phyloP scores from a whole-genome alignment of 2,329 filamentous ascomycete species.

The Verticillium klebahnii region DNA sequence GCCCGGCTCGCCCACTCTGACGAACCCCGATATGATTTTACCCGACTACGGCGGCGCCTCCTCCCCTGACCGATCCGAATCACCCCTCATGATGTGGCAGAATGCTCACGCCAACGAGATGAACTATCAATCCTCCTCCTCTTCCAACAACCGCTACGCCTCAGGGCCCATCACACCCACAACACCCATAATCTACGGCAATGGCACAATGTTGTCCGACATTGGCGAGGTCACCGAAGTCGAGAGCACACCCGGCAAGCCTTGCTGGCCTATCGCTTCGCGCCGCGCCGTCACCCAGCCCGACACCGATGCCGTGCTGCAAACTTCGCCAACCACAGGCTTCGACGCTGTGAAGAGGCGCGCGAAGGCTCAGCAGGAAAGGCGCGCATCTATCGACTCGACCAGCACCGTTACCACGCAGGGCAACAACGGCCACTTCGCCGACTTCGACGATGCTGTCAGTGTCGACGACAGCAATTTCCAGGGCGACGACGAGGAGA shows the following conservation, averaged over 20 bases:
- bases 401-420: constrained; percentile 56
- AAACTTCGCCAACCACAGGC: constrained; percentile 42
- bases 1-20: constrained; percentile 78
- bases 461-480: constrained; percentile 63
- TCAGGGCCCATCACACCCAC: constrained; percentile 44
- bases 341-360: constrained; percentile 40
- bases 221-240: constrained; percentile 55
- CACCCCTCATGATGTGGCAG: constrained; percentile 49
- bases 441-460: constrained; percentile 56
- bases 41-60: constrained; percentile 62
- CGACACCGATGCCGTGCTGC: constrained; percentile 28
- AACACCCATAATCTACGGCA: constrained; percentile 65
- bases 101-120: constrained; percentile 33
- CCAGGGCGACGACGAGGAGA: constrained; percentile 64
- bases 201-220: constrained; percentile 65
- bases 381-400: constrained; percentile 54
- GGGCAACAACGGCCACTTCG: constrained; percentile 44
- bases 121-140: constrained; percentile 36
- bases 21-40: constrained; percentile 92
- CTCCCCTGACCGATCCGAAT: constrained; percentile 47
- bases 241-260: constrained; percentile 43
- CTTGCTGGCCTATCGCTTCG: constrained; percentile 32
- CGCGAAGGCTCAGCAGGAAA: constrained; percentile 36
- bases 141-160: constrained; percentile 28
- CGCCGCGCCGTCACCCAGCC: constrained; percentile 10